Percentiles rank a stretch among this genome's conserved stretches.
Conservation (phyloP, 1,284 basidiomycete genomes). For the Pulveroboletus sp. region DNA sequence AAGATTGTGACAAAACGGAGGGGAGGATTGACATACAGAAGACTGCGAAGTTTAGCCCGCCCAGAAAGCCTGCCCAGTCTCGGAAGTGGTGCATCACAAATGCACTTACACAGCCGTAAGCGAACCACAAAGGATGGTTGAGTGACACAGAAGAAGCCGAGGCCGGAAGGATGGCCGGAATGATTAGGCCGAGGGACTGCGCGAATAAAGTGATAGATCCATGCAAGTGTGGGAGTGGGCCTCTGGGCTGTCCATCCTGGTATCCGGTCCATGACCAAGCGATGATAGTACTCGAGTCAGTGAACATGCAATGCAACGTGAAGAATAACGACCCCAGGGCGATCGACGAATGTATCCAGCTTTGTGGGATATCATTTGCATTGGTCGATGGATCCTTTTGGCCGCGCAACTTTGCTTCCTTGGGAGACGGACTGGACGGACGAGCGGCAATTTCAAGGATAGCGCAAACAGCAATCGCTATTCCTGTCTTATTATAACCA, state of each 20-base stretch:
- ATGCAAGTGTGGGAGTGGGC: constrained; percentile 75
- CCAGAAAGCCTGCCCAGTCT: constrained; percentile 75
- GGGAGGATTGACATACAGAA: constrained; percentile 70
- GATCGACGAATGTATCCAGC: constrained; percentile 50
- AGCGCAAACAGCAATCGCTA: constrained; percentile 51
- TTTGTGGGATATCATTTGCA: constrained; percentile 17
- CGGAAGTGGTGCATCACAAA: constrained; percentile 57
- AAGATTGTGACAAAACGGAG: constrained; percentile 42
- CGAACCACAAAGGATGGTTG: constrained; percentile 48
- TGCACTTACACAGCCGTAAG: constrained; percentile 47
- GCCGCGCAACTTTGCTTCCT: constrained; percentile 9
- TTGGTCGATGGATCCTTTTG: constrained; percentile 6
- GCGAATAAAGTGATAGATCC: constrained; percentile 68
- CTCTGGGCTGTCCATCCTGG: constrained; percentile 52
- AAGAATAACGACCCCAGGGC: constrained; percentile 77
- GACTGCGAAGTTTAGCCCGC: constrained; percentile 65
- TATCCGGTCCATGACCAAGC: constrained; percentile 93
- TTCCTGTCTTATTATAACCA: constrained; percentile 69
- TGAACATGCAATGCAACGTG: constrained; percentile 73
- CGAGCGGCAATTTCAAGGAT: constrained; percentile 45
- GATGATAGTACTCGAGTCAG: constrained; percentile 81
- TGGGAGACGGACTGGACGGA: constrained; percentile 18
- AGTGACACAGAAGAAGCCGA: constrained; percentile 28
- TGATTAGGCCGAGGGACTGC: constrained; percentile 53
- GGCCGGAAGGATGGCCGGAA: constrained; percentile 39